These are phyloP conservation scores for Nannochloris sp. DNA, from an alignment of 139 green algal species.

Conservation along the genomic window DNA sequence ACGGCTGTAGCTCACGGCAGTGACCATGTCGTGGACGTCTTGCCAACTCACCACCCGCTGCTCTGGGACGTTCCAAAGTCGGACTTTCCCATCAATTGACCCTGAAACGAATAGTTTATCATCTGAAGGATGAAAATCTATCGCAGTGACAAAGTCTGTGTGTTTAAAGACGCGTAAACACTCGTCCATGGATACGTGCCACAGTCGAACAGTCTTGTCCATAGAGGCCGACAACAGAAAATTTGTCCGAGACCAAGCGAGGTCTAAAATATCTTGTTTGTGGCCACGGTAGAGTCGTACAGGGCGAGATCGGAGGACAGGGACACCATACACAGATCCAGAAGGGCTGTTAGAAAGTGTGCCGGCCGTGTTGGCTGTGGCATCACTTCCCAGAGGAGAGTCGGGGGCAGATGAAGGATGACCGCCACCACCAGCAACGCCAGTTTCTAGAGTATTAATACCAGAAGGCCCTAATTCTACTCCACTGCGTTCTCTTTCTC, in stretches of 20 bases:
- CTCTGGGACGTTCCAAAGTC: conserved; percentile 83
- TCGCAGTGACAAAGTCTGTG: conserved; percentile 69
- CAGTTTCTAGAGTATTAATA: too few relatives aligned
- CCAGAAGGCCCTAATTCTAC: too few relatives aligned
- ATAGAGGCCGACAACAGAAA: conserved; percentile 82
- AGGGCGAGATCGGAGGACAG: conserved; percentile 17
- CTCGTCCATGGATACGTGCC: conserved; percentile 67
- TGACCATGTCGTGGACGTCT: conserved; percentile 88
- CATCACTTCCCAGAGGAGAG: not conserved
- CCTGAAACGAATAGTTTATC: conserved; percentile 73
- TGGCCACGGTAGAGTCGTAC: conserved; percentile 36
- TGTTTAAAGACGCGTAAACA: conserved; percentile 72
- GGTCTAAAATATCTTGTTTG: conserved; percentile 75
- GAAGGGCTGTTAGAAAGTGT: not conserved
- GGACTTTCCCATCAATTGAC: conserved; percentile 73
- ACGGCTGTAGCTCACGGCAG: conserved; percentile 56
- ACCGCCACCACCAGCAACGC: not conserved
- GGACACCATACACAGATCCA: not conserved
- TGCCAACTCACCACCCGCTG: conserved; percentile 59
- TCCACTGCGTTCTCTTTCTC: not conserved
- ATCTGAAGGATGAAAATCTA: conserved; percentile 78
- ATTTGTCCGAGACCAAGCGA: conserved; percentile 65
- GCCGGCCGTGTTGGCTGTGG: not conserved
- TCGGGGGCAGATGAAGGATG: not conserved
- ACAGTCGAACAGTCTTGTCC: conserved; percentile 86